Base-by-base conservation (phyloP, 1,139 yeast genomes). In the Nematodospora anomalae region DNA sequence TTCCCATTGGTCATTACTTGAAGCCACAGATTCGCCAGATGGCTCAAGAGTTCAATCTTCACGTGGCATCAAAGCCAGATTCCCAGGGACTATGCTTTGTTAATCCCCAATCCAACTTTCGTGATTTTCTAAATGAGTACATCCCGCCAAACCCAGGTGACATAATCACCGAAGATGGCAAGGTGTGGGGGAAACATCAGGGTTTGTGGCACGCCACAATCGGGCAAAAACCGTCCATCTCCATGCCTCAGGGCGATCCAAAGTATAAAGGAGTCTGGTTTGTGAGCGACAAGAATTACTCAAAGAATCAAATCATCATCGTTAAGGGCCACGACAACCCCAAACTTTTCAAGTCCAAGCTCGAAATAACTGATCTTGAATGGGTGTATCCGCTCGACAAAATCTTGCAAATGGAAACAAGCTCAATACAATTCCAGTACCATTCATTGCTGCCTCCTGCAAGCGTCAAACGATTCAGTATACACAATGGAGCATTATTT, bases 41-140 rank as follows among this genome's bases (percentile, higher is more conserved):
- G 29, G 97, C 98, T 0, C 46, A 55, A n/a, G 51, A 64, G 1
- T 60, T 64, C 36, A 52, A 63, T 3, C 62, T 94, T 11, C 77
- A 79, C 1, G 34, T 29, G n/a, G 88, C 92, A 1, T 58, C 64
- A 12, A 90, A 90, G 51, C 94, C 89, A 0, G 99, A 92, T 55
- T 88, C 97, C 0, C 96, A 88, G 55, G 99, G 99, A 0, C 69
- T 92, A 9, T 92, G 99, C 56, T 92, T 92, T 65, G 97, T 92
- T 6, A 79, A 83, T 38, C 85, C 86, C 50, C 73, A 79, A 38
- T 24, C 33, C 9, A 76, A 81, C 41, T 90, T 94, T 60, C 71
- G 83, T 28, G 77, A 80, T 38, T 94, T 92, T 50, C 62, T 92
- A 26, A 67, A 74, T 41, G 94, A 90, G 44, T 92, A 84, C 52